These are phyloP conservation scores for Cairneyella variabilis DNA, from an alignment of 495 filamentous ascomycete species.

Conservation along the genomic window DNA sequence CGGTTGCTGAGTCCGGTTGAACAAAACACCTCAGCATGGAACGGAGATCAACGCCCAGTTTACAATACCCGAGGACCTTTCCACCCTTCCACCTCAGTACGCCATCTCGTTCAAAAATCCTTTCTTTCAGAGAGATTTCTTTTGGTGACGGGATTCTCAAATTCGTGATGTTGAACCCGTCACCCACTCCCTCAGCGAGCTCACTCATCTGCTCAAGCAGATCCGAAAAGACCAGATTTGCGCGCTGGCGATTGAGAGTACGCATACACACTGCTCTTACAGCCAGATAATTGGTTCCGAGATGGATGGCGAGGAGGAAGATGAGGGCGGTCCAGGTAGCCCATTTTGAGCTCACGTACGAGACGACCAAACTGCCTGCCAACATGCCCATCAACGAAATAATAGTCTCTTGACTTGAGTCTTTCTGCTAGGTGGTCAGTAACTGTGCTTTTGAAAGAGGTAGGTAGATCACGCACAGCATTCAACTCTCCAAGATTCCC, in stretches of 20 bases:
- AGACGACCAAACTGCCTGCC: slow-evolving; percentile 76
- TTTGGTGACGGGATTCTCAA: slow-evolving; percentile 50
- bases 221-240: slow-evolving; percentile 71
- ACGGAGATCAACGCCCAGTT: slow-evolving; percentile 43
- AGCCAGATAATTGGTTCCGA: slow-evolving; percentile 79
- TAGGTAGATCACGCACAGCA: slow-evolving; percentile 51
- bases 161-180: not conserved
- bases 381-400: slow-evolving; percentile 90
- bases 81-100: slow-evolving; percentile 53
- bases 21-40: slow-evolving; percentile 29
- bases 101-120: slow-evolving; percentile 65
- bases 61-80: slow-evolving; percentile 43
- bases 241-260: slow-evolving; percentile 83
- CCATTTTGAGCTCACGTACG: slow-evolving; percentile 61
- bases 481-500: slow-evolving; percentile 95
- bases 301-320: slow-evolving; percentile 66
- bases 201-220: slow-evolving; percentile 38
- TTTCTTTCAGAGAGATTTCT: slow-evolving; percentile 62
- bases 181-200: slow-evolving; percentile 24
- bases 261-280: slow-evolving; percentile 80
- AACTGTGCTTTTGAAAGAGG: not conserved
- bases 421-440: slow-evolving; percentile 46
- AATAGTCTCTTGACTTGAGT: slow-evolving; percentile 93
- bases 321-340: slow-evolving; percentile 77
- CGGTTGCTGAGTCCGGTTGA: not conserved